Percentiles rank a stretch among this genome's conserved stretches.
Evolutionary conservation across 495 filamentous ascomycete genomes (phyloP).

Genomic region (Symbiotaphrina buchneri): DNA sequence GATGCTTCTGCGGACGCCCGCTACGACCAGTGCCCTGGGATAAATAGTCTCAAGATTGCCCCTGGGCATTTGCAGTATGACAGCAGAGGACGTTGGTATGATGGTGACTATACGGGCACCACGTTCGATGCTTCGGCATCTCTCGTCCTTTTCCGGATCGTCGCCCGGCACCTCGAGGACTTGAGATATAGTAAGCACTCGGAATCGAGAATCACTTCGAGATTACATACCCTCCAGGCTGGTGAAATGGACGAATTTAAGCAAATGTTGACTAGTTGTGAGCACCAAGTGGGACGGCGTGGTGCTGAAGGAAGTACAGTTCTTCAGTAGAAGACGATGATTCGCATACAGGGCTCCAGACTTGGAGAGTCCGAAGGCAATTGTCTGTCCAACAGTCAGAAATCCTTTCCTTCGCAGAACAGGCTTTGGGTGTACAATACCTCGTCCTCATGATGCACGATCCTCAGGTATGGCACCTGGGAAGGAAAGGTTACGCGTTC

Average conservation of each 20-base stretch:
- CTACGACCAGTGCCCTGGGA: conserved; percentile 76
- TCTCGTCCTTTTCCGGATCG: conserved; percentile 75
- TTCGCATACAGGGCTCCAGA: conserved; percentile 65
- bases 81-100: conserved; percentile 63
- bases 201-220: background rate
- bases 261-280: conserved; percentile 71
- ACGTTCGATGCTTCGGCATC: conserved; percentile 81
- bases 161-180: conserved; percentile 68
- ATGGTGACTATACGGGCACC: conserved; percentile 71
- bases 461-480: conserved; percentile 1
- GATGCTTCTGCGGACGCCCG: conserved; percentile 63
- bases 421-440: conserved; percentile 4
- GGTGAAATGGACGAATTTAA: conserved; percentile 81
- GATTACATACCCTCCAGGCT: conserved; percentile 32
- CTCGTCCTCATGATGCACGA: conserved; percentile 7
- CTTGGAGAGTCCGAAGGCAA: conserved; percentile 41
- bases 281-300: conserved; percentile 72
- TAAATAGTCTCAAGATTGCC: conserved; percentile 93
- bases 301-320: conserved; percentile 75
- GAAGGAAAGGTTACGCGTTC: background rate
- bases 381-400: conserved; percentile 6
- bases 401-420: conserved; percentile 7
- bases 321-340: conserved; percentile 44
- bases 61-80: conserved; percentile 80
- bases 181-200: conserved; percentile 8